These are phyloP conservation scores for Populus hybrid DNA, from an alignment of 441 rosid species.

Conservation along the genomic window DNA sequence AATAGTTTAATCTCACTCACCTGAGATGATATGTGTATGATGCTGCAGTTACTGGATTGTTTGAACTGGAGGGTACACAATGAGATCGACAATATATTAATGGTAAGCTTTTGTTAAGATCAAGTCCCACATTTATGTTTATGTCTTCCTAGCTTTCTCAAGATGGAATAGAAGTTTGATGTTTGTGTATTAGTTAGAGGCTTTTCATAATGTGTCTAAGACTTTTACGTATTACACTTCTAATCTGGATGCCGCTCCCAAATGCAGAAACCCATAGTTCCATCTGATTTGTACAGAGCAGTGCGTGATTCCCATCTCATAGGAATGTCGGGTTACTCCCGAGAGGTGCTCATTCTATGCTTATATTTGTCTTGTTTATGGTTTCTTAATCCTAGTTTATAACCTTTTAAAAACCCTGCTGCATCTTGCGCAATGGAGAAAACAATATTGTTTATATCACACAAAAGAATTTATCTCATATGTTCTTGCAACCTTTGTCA, in stretches of 20 bases:
- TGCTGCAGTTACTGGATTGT: constrained; percentile 74
- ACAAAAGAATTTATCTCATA: neutral
- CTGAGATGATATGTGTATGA: constrained; percentile 13
- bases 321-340: constrained; percentile 92
- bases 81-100: constrained; percentile 68
- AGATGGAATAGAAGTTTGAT: neutral
- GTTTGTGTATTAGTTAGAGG: neutral
- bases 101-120: constrained; percentile 45
- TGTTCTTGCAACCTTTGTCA: constrained; percentile 11
- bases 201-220: neutral
- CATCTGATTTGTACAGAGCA: constrained; percentile 60
- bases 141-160: neutral
- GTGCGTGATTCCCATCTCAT: constrained; percentile 85
- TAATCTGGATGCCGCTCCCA: constrained; percentile 15
- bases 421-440: neutral
- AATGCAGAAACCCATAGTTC: constrained; percentile 81
- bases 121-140: neutral
- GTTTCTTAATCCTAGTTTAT: constrained; percentile 13
- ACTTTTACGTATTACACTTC: neutral
- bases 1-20: constrained; percentile 5
- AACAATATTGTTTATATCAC: constrained; percentile 5
- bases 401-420: neutral
- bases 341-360: constrained; percentile 57
- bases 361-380: constrained; percentile 9
- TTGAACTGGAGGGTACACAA: constrained; percentile 84